Evolutionary conservation across 164 flowering plant species (phyloP).

Genomic region (Pachysandra terminalis): DNA sequence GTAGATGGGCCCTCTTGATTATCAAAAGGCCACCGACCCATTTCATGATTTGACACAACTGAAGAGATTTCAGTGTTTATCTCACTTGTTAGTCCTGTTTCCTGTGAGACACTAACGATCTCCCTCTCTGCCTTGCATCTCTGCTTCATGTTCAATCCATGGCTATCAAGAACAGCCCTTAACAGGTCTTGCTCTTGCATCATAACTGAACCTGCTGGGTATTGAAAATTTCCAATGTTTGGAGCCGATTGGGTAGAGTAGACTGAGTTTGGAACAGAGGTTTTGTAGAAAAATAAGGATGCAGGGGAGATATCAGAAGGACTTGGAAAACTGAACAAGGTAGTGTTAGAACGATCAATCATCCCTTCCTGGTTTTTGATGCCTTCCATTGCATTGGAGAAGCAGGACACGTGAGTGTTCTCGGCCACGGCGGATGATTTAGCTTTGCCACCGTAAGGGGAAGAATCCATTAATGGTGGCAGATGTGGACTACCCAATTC

Average conservation of each 20-base stretch:
- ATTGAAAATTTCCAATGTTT: constrained; percentile 7
- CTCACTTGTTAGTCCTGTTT: constrained; percentile 21
- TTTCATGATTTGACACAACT: constrained; percentile 23
- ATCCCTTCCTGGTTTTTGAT: constrained; percentile 26
- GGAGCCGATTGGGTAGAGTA: constrained; percentile 12
- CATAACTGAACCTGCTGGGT: constrained; percentile 20
- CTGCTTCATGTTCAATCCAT: constrained; percentile 11
- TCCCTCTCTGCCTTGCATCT: constrained; percentile 5
- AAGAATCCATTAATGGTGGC: constrained; percentile 14
- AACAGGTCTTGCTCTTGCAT: constrained; percentile 34
- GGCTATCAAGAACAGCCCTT: constrained; percentile 23
- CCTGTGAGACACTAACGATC: constrained; percentile 20
- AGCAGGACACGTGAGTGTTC: constrained; percentile 23
- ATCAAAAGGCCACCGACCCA: constrained; percentile 21
- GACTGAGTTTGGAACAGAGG: constrained; percentile 12
- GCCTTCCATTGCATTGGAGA: constrained; percentile 33
- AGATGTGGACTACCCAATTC: constrained; percentile 6
- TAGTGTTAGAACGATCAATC: constrained; percentile 17
- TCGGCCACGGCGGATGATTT: not conserved
- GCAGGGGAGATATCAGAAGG: constrained; percentile 10
- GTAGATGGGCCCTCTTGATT: constrained; percentile 30
- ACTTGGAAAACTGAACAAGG: constrained; percentile 5
- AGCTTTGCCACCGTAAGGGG: constrained; percentile 2
- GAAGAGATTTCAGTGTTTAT: constrained; percentile 30
- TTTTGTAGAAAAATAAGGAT: not conserved